Evolutionary conservation across 116 monocot genomes (phyloP).

Genomic region (Iris pallida): DNA sequence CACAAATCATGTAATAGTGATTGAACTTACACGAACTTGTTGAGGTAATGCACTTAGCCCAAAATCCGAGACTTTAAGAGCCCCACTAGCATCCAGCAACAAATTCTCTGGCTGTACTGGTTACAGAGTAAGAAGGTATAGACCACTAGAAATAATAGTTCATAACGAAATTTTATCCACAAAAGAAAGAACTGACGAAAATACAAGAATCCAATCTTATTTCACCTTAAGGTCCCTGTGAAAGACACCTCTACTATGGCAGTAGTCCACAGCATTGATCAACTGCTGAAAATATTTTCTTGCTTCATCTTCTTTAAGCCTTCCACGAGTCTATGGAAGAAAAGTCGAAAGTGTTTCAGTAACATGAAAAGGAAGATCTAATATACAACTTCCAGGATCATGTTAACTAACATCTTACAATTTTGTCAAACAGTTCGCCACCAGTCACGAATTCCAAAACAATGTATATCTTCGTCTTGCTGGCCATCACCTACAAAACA

Average conservation of each 20-base stretch:
- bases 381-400: neutral
- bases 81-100: conserved; percentile 55
- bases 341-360: neutral
- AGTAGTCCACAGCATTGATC: conserved; percentile 91
- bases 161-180: neutral
- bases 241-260: conserved; percentile 90
- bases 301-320: conserved; percentile 89
- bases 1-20: neutral
- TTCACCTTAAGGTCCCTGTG: conserved; percentile 91
- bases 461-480: conserved; percentile 96
- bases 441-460: conserved; percentile 87
- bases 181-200: neutral
- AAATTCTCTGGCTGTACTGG: conserved; percentile 71
- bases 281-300: conserved; percentile 92
- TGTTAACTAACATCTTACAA: conserved; percentile 42
- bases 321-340: conserved; percentile 57
- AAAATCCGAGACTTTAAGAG: conserved; percentile 90
- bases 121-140: neutral
- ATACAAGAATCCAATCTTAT: neutral
- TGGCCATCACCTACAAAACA: conserved; percentile 80
- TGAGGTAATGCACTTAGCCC: conserved; percentile 90
- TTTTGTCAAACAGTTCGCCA: conserved; percentile 92
- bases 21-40: conserved; percentile 66
- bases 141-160: neutral
- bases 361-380: neutral